Base-by-base conservation (phyloP, 2,329 filamentous ascomycete species). In the Phialophora macrospora region DNA sequence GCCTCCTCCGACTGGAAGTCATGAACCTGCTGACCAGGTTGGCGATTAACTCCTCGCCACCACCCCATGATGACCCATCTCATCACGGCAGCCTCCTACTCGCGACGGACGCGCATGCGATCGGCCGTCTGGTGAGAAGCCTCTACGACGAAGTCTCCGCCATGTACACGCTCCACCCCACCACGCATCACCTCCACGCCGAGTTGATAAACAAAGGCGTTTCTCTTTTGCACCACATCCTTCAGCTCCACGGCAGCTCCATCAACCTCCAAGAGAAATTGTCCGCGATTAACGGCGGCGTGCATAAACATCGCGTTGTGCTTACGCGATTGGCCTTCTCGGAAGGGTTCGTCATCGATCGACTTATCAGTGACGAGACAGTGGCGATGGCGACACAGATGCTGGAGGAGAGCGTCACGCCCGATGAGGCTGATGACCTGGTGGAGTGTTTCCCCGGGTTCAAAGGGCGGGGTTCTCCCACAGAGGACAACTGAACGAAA, bases 321-420 rank as follows among this genome's bases (percentile, higher is more conserved):
- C 80, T 99, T 52, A 93, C 92, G 0, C 81, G 94, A 49, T 80
- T 98, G n/a, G 92, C 91, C 0, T 97, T 97, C 75, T 89, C 87
- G 5, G 92, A 96, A 67, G 90, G 92, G 32, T 77, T 91, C 8
- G 85, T 95, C 11, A 83, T 96, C 30, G 93, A 97, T 77, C 82
- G 83, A 1, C 89, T 89, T 0, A 89, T 96, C 60, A 89, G 90
- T 41, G 86, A 89, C 30, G 91, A 92, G 69, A 91, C 92, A 0
- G 86, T 90, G 1, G 91, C 94, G 69, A 88, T 89, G 77, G 94
- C 95, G 3, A 89, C 94, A 72, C 87, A 90, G 73, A 81, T 99
- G 68, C 77, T 98, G 46, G 92, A 97, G 75, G 82, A 92, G 67
- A 87, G 88, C 2, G 86, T 97, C 24, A 95, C 91, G 60, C 90